Evolutionary conservation across 2,329 filamentous ascomycete species (phyloP).

Genomic region (Furcasterigmium sp.): DNA sequence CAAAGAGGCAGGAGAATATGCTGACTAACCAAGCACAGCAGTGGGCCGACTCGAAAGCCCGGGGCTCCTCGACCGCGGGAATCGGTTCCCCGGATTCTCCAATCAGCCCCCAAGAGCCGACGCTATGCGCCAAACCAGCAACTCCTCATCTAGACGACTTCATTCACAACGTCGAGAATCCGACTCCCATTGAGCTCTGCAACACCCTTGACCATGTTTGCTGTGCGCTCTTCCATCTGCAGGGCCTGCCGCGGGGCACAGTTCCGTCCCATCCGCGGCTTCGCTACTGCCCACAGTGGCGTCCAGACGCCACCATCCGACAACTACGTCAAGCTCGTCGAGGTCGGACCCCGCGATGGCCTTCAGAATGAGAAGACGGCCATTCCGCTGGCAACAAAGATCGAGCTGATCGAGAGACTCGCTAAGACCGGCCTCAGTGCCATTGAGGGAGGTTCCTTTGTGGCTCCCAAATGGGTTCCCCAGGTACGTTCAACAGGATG

Average conservation of each 20-base stretch:
- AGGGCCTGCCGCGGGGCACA: slow-evolving; percentile 30
- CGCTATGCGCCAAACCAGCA: background rate
- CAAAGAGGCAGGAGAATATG: no score
- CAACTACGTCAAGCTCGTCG: slow-evolving; percentile 60
- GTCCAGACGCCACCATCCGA: slow-evolving; percentile 20
- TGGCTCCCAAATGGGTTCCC: slow-evolving; percentile 79
- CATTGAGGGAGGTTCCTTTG: slow-evolving; percentile 80
- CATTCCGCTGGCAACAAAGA: slow-evolving; percentile 67
- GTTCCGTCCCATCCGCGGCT: slow-evolving; percentile 23
- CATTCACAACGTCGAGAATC: background rate
- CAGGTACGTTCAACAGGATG: slow-evolving; percentile 46
- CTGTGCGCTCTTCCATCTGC: slow-evolving; percentile 30
- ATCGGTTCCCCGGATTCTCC: no score
- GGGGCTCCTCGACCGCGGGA: no score
- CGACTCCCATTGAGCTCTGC: background rate
- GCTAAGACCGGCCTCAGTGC: slow-evolving; percentile 62
- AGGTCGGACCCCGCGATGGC: slow-evolving; percentile 83
- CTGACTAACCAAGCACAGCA: no score
- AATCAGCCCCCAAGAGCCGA: slow-evolving; percentile 2
- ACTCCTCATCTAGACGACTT: background rate
- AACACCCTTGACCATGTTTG: slow-evolving; percentile 21
- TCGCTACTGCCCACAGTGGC: slow-evolving; percentile 31
- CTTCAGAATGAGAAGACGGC: slow-evolving; percentile 76
- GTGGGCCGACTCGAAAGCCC: no score
- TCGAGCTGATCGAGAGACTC: slow-evolving; percentile 68